A percentile compares a stretch with the other conserved stretches of the same genome.
phyloP scores from a whole-genome alignment of 805 yeast genomes.

The Hanseniaspora occidentalis region DNA sequence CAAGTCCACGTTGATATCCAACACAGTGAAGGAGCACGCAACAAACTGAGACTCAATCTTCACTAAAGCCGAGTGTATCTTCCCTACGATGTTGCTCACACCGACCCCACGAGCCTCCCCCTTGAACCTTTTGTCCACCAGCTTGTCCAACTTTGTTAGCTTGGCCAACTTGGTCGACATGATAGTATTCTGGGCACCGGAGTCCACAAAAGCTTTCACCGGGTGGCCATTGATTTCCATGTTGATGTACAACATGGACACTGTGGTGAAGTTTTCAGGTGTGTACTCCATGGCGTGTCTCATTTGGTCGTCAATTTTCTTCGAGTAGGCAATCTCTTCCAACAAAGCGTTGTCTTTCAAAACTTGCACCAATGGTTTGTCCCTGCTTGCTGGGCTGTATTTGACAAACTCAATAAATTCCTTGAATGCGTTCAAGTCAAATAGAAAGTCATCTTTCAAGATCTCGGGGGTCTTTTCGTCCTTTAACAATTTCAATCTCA shows the following conservation, averaged over 20 bases:
- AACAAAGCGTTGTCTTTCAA: constrained; percentile 3
- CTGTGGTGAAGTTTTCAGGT: constrained; percentile 80
- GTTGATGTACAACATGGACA: constrained; percentile 72
- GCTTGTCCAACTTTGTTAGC: constrained; percentile 49
- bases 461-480: constrained; percentile 4
- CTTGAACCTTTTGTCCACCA: constrained; percentile 66
- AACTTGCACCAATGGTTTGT: constrained; percentile 3
- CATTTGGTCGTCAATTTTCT: constrained; percentile 69
- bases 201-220: constrained; percentile 87
- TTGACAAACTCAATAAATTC: constrained; percentile 6
- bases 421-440: constrained; percentile 2
- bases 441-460: constrained; percentile 4
- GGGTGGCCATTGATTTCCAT: constrained; percentile 68
- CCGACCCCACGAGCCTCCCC: constrained; percentile 94
- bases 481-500: constrained; percentile 4
- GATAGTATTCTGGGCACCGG: constrained; percentile 90
- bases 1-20: constrained; percentile 54
- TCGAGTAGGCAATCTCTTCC: constrained; percentile 28
- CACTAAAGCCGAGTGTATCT: constrained; percentile 80
- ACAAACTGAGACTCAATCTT: constrained; percentile 54
- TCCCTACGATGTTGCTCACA: constrained; percentile 59
- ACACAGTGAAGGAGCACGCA: constrained; percentile 57
- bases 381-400: constrained; percentile 2
- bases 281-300: constrained; percentile 71
- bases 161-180: constrained; percentile 71